Evolutionary conservation across 2,329 filamentous ascomycete genomes (phyloP).

Genomic region (Aspergillus sp.): DNA sequence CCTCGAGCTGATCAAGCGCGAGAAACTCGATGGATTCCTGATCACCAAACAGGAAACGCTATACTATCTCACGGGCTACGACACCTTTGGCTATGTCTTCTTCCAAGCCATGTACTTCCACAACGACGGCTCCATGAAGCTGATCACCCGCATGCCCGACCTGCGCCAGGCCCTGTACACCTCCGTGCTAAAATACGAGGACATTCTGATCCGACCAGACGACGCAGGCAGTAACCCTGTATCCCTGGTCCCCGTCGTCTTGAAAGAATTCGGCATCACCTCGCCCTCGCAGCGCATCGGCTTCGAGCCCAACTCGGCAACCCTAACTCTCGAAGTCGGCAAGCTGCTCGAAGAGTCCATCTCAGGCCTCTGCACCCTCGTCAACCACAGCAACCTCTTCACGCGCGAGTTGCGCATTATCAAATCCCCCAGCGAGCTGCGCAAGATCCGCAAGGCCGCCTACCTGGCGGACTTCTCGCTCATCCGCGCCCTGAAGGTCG

Average conservation of each 20-base stretch:
- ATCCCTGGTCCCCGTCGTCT: slow-evolving; percentile 28
- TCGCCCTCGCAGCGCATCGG: slow-evolving; percentile 29
- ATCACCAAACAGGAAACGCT: slow-evolving; percentile 37
- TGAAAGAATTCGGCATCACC: slow-evolving; percentile 32
- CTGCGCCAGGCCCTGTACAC: slow-evolving; percentile 36
- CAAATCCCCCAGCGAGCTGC: slow-evolving; percentile 31
- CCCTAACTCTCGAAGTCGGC: slow-evolving; percentile 36
- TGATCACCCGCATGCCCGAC: slow-evolving; percentile 31
- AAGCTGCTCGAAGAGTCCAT: slow-evolving; percentile 32
- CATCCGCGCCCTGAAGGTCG: slow-evolving; percentile 33
- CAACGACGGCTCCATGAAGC: slow-evolving; percentile 30
- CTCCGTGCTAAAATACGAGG: slow-evolving; percentile 29
- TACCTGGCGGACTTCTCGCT: slow-evolving; percentile 37
- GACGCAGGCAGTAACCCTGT: slow-evolving; percentile 31
- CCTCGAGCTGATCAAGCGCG: slow-evolving; percentile 30
- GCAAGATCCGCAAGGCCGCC: slow-evolving; percentile 33
- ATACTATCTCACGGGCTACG: slow-evolving; percentile 32
- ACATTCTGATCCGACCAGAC: slow-evolving; percentile 31
- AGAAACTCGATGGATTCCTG: slow-evolving; percentile 36
- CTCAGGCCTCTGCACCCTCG: slow-evolving; percentile 26
- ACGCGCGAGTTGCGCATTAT: slow-evolving; percentile 33
- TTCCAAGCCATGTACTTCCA: slow-evolving; percentile 41
- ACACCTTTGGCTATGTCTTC: slow-evolving; percentile 39
- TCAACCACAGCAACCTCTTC: slow-evolving; percentile 32
- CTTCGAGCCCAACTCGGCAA: slow-evolving; percentile 39